Base-by-base conservation (phyloP, 176 grass and related monocot genomes). In the Zea luxurians region DNA sequence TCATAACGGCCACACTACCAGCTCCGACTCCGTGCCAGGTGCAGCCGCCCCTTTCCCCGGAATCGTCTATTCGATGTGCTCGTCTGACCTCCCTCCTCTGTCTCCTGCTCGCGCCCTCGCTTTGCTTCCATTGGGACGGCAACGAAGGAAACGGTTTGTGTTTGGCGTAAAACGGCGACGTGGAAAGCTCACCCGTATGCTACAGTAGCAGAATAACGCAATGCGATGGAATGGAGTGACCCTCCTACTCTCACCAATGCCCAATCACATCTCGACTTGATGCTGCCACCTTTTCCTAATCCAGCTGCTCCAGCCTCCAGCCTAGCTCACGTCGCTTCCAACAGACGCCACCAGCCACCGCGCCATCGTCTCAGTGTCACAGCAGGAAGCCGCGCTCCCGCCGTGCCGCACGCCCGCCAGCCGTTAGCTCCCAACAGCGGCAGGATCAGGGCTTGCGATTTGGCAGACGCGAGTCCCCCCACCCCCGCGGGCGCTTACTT, bases 101-200 rank as follows among this genome's bases (percentile, higher is more conserved):
- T n/a, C 44, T 47, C 67, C 65, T 21, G 15, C 38, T 38, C 0
- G 41, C 65, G 17, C 16, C 15, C 27, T 27, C 27, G 27, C 27
- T 27, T 27, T 27, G 27, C 27, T 27, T 27, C 27, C 27, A 27
- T 0, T 27, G 27, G 27, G 27, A 27, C 27, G 27, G 27, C 0
- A 27, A 27, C 0, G 27, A 27, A 27, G 27, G 27, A 27, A 27
- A 27, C 37, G 17, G 37, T 37, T 66, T 27, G 27, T 40, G 64
- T 38, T 55, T 13, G 40, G 65, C 48, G 45, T 7, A 27, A n/a
- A 27, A 45, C 9, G 10, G 35, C 74, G 82, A 78, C 67, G 78
- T 82, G 83, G 83, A 82, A 85, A 89, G 87, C 87, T 77, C 82
- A 85, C 71, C 82, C 5, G 48, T 18, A 46, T 16, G 1, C 27